Percentiles rank a stretch among this genome's conserved stretches.
phyloP scores from a whole-genome alignment of 345 rosid species.

The Camelina sativa region DNA sequence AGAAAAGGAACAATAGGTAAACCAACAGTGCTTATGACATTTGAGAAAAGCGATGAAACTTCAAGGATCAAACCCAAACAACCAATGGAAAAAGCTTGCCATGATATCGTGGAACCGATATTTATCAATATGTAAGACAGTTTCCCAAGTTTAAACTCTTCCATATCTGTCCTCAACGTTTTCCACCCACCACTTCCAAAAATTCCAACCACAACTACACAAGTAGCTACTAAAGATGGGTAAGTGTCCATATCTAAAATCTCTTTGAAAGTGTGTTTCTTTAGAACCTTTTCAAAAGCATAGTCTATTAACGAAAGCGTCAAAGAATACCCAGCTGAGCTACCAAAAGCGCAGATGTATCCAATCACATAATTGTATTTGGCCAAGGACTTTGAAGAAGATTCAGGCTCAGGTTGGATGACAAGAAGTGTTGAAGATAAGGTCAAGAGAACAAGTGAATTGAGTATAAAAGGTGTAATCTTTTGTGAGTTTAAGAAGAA shows the following conservation, averaged over 20 bases:
- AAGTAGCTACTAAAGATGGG: conserved; percentile 36
- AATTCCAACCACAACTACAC: conserved; percentile 31
- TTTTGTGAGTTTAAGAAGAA: conserved; percentile 44
- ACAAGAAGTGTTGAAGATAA: conserved; percentile 42
- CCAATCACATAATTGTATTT: conserved; percentile 21
- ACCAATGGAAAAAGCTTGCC: conserved; percentile 43
- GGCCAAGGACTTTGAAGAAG: conserved; percentile 1
- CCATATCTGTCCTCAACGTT: conserved; percentile 32
- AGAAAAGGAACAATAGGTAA: conserved; percentile 41
- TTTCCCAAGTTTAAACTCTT: conserved; percentile 48
- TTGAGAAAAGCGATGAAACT: conserved; percentile 45
- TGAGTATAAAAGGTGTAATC: conserved; percentile 35
- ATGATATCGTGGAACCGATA: conserved; percentile 27
- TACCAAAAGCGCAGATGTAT: conserved; percentile 33
- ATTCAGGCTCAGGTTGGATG: conserved; percentile 27
- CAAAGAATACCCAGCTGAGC: conserved; percentile 38
- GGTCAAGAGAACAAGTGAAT: conserved; percentile 43
- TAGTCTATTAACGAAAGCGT: conserved; percentile 37
- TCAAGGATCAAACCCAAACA: conserved; percentile 41
- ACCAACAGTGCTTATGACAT: conserved; percentile 40
- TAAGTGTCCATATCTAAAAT: conserved; percentile 41
- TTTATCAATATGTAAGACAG: conserved; percentile 35
- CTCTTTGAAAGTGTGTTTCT: conserved; percentile 34
- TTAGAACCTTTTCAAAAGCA: conserved; percentile 28
- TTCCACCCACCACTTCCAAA: conserved; percentile 40